These are phyloP conservation scores for Monascus purpureus DNA, from an alignment of 495 filamentous ascomycete species.

Conservation along the genomic window DNA sequence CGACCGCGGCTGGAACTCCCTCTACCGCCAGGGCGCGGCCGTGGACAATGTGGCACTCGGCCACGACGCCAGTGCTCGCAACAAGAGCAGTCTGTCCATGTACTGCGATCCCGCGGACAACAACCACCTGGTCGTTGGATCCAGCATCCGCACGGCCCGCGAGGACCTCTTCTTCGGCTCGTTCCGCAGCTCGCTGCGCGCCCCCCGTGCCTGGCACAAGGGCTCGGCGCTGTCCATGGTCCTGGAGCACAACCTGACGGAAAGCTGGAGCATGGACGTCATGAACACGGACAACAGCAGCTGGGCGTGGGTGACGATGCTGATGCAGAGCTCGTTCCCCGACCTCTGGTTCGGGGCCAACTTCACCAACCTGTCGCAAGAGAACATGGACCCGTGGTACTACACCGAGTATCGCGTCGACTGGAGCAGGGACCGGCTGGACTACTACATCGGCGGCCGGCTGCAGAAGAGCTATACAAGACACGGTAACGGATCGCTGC, in stretches of 20 bases:
- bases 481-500: slow-evolving; percentile 2
- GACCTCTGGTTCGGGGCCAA: slow-evolving; percentile 11
- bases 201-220: slow-evolving; percentile 6
- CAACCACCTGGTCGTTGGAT: slow-evolving; percentile 20
- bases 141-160: slow-evolving; percentile 12
- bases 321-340: slow-evolving; percentile 16
- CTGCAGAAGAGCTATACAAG: slow-evolving; percentile 7
- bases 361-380: slow-evolving; percentile 12
- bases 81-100: slow-evolving; percentile 2
- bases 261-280: slow-evolving; percentile 16
- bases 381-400: slow-evolving; percentile 13
- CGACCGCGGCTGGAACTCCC: slow-evolving; percentile 22
- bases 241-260: slow-evolving; percentile 20
- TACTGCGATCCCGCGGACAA: slow-evolving; percentile 5
- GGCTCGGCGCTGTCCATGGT: slow-evolving; percentile 24
- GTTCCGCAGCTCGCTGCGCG: slow-evolving; percentile 16
- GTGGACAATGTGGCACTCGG: slow-evolving; percentile 14
- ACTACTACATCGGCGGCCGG: slow-evolving; percentile 16
- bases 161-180: slow-evolving; percentile 27
- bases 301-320: slow-evolving; percentile 18
- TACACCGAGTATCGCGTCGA: slow-evolving; percentile 23
- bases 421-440: slow-evolving; percentile 19
- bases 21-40: slow-evolving; percentile 20
- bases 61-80: no score
- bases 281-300: slow-evolving; percentile 17